These are phyloP conservation scores for Xylariaceae sp. DNA, from an alignment of 2,329 filamentous ascomycete species.

Conservation along the genomic window DNA sequence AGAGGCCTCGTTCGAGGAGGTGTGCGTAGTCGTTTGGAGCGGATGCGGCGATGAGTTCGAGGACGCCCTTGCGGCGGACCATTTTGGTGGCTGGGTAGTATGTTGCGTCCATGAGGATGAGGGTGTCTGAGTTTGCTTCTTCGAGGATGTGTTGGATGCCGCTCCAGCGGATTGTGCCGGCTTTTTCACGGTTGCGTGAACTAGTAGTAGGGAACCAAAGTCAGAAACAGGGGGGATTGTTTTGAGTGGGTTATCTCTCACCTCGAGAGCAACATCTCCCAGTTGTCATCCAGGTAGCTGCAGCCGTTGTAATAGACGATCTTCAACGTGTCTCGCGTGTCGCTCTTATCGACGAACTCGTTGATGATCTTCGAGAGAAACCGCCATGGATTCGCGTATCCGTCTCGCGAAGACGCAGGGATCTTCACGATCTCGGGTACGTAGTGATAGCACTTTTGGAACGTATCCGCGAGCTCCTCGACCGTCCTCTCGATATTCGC, in stretches of 20 bases:
- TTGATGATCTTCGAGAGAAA: conserved; percentile 50
- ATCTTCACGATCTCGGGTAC: conserved; percentile 45
- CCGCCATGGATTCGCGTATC: conserved; percentile 45
- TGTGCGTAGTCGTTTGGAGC: conserved; percentile 48
- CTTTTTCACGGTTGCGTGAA: conserved; percentile 42
- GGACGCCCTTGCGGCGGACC: conserved; percentile 47
- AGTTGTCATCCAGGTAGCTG: conserved; percentile 49
- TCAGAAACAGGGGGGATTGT: background rate
- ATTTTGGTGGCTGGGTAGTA: conserved; percentile 52
- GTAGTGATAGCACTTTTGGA: conserved; percentile 50
- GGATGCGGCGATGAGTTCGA: conserved; percentile 53
- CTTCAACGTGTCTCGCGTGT: conserved; percentile 53
- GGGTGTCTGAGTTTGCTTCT: conserved; percentile 49
- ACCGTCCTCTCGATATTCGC: conserved; percentile 37
- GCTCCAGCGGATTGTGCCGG: conserved; percentile 49
- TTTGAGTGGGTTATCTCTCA: conserved; percentile 34
- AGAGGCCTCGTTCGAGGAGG: conserved; percentile 45
- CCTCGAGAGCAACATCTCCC: conserved; percentile 56
- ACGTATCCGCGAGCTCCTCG: conserved; percentile 45
- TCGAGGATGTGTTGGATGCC: conserved; percentile 53
- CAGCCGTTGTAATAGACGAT: conserved; percentile 55
- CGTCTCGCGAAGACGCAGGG: conserved; percentile 41
- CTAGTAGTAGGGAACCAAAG: conserved; percentile 30
- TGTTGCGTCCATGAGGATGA: conserved; percentile 55
- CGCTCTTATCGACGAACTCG: conserved; percentile 48